These are phyloP conservation scores for Jamesozyma piceae DNA, from an alignment of 805 yeast genomes.

Conservation along the genomic window DNA sequence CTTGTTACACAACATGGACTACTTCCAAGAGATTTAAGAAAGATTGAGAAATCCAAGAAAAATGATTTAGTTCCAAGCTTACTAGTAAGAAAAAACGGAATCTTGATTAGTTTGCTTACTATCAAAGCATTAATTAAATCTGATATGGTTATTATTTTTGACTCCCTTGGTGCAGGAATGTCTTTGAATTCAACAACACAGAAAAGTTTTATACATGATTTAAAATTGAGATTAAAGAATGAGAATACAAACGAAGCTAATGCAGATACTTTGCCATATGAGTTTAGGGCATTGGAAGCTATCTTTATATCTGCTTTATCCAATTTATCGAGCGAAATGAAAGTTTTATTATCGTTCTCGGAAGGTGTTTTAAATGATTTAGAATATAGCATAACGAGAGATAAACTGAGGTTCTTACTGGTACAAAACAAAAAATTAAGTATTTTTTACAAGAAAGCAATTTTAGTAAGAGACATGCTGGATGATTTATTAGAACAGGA, in stretches of 20 bases:
- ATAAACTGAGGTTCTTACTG: slow-evolving; percentile 64
- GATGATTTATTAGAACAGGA: slow-evolving; percentile 83
- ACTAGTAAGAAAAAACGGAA: slow-evolving; percentile 64
- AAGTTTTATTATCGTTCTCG: slow-evolving; percentile 69
- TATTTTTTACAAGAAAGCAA: slow-evolving; percentile 76
- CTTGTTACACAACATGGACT: slow-evolving; percentile 67
- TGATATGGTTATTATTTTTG: slow-evolving; percentile 68
- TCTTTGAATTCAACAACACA: slow-evolving; percentile 24
- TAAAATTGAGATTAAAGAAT: slow-evolving; percentile 18
- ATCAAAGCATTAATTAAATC: slow-evolving; percentile 72
- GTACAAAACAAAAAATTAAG: slow-evolving; percentile 78
- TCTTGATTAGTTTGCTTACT: slow-evolving; percentile 65
- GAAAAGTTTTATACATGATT: slow-evolving; percentile 18
- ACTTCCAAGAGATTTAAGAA: slow-evolving; percentile 82
- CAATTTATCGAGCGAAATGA: slow-evolving; percentile 77
- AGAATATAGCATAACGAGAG: slow-evolving; percentile 74
- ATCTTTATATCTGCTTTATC: slow-evolving; percentile 72
- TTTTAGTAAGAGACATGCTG: slow-evolving; percentile 69
- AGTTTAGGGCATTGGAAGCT: slow-evolving; percentile 82
- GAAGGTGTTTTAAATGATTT: slow-evolving; percentile 64
- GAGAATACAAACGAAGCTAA: slow-evolving; percentile 14
- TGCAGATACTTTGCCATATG: slow-evolving; percentile 57
- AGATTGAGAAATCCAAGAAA: slow-evolving; percentile 63
- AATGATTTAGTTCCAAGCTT: slow-evolving; percentile 67
- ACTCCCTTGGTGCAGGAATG: slow-evolving; percentile 30